A percentile compares a stretch with the other conserved stretches of the same genome.
Evolutionary conservation across 2,329 filamentous ascomycete species (phyloP).

Genomic region (Coleophoma crateriformis): DNA sequence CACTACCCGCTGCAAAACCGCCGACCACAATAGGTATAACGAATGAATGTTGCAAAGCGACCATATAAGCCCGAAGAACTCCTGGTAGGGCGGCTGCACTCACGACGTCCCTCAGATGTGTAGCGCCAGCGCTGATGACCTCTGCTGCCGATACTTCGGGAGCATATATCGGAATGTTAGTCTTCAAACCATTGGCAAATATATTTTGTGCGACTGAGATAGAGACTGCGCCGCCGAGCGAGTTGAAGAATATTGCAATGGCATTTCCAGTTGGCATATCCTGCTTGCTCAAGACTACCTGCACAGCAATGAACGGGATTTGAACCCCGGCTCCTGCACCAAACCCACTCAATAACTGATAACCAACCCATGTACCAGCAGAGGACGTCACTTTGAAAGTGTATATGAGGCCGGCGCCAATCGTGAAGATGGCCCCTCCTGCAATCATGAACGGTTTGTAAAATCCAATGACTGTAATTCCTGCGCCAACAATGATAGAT

Average conservation of each 20-base stretch:
- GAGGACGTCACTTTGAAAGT: conserved; percentile 34
- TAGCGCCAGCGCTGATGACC: conserved; percentile 38
- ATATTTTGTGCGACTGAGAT: conserved; percentile 52
- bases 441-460: conserved; percentile 41
- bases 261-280: conserved; percentile 51
- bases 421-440: conserved; percentile 35
- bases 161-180: conserved; percentile 21
- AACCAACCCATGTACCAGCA: conserved; percentile 44
- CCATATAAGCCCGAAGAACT: conserved; percentile 36
- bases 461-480: conserved; percentile 33
- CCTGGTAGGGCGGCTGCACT: conserved; percentile 24
- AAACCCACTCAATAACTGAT: conserved; percentile 43
- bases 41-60: conserved; percentile 17
- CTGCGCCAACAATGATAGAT: conserved; percentile 32
- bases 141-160: conserved; percentile 22
- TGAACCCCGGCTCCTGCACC: conserved; percentile 41
- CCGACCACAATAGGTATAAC: conserved; percentile 23
- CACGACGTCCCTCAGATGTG: conserved; percentile 31
- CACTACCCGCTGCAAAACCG: conserved; percentile 17
- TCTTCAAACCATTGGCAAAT: conserved; percentile 23
- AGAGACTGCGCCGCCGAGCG: conserved; percentile 53
- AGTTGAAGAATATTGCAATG: conserved; percentile 52
- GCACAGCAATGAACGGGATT: conserved; percentile 44
- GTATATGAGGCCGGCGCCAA: conserved; percentile 38
- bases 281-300: conserved; percentile 41